Evolutionary conservation across 371 early-diverging fungal genomes (phyloP).

Genomic region (Fennellomyces sp.): DNA sequence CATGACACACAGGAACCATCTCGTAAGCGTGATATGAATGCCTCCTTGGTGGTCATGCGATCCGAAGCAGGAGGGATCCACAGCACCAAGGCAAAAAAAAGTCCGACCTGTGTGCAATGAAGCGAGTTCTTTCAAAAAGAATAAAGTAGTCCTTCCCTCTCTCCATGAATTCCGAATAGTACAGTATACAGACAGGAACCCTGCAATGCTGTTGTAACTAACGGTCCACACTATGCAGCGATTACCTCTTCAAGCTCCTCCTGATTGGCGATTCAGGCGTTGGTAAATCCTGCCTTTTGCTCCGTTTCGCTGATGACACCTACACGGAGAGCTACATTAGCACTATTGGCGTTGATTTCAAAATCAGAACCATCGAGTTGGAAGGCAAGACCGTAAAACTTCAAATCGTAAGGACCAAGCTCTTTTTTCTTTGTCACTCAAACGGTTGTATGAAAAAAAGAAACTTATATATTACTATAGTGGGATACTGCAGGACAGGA

Average conservation of each 20-base stretch:
- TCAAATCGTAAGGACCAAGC: slow-evolving; percentile 78
- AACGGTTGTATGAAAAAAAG: too few relatives aligned
- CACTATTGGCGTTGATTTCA: slow-evolving; percentile 99
- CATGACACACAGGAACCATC: too few relatives aligned
- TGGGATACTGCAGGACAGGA: slow-evolving; percentile 99
- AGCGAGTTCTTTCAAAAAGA: too few relatives aligned
- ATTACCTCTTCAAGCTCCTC: slow-evolving; percentile 98
- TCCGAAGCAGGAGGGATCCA: too few relatives aligned
- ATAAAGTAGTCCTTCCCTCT: not conserved
- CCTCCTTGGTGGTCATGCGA: too few relatives aligned
- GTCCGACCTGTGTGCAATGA: too few relatives aligned
- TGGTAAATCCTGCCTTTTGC: slow-evolving; percentile 98
- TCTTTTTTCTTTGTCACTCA: too few relatives aligned
- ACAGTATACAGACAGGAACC: not conserved
- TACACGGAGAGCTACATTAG: slow-evolving; percentile 98
- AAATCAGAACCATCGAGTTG: slow-evolving; percentile 98
- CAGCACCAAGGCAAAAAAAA: too few relatives aligned
- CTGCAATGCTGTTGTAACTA: not conserved
- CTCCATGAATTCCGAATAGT: slow-evolving; percentile 5
- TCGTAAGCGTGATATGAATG: too few relatives aligned
- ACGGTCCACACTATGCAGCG: slow-evolving; percentile 51
- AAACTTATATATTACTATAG: too few relatives aligned
- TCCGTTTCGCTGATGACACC: slow-evolving; percentile 98
- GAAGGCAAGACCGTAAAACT: slow-evolving; percentile 99
- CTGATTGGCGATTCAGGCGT: slow-evolving; percentile 99